Conservation (phyloP, 2,329 filamentous ascomycete species). For the Paraphoma sp. region DNA sequence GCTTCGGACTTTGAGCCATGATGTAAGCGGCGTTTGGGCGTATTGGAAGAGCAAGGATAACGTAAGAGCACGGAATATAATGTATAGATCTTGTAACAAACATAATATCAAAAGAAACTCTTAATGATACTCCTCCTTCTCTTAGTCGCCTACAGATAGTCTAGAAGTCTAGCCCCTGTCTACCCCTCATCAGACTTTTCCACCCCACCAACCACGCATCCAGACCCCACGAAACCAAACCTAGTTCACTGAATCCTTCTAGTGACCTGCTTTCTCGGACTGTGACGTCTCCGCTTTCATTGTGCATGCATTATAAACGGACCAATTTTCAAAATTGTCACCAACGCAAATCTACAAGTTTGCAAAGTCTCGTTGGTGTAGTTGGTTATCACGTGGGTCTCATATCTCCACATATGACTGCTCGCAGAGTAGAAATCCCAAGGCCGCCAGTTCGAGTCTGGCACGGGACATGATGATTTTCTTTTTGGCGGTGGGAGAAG, state of each 20-base stretch:
- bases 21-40: slow-evolving; percentile 7
- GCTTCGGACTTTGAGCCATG: slow-evolving; percentile 2
- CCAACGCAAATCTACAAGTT: slow-evolving; percentile 8
- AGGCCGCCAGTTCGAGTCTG: slow-evolving; percentile 47
- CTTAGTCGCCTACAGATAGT: background rate
- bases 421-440: slow-evolving; percentile 36
- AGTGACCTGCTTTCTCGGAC: too few relatives aligned
- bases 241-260: background rate
- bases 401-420: slow-evolving; percentile 41
- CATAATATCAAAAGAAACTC: slow-evolving; percentile 5
- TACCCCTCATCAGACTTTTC: background rate
- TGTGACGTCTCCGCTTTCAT: background rate
- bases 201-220: background rate
- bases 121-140: background rate
- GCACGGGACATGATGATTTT: slow-evolving; percentile 30
- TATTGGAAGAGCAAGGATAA: slow-evolving; percentile 1
- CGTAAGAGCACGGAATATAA: background rate
- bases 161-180: background rate
- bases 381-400: slow-evolving; percentile 48
- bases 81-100: slow-evolving; percentile 11
- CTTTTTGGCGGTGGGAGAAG: slow-evolving; percentile 7
- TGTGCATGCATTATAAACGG: background rate
- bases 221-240: background rate
- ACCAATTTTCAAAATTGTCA: background rate
- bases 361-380: slow-evolving; percentile 42